Percentiles rank a stretch among this genome's conserved stretches.
phyloP scores from a whole-genome alignment of 129 eudicot species.

The Arctium lappa region DNA sequence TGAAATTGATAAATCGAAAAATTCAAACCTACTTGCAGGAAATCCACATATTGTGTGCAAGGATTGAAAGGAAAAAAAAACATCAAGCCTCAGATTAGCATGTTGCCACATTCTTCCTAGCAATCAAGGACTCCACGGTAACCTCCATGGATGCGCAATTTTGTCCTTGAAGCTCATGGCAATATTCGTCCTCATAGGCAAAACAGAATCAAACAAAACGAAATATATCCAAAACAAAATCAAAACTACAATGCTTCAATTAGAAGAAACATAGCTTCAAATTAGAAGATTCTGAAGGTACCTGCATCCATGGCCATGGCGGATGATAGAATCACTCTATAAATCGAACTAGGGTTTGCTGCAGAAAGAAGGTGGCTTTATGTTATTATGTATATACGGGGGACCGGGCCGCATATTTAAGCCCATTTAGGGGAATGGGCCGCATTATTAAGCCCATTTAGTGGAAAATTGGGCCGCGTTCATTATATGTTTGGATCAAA shows the following conservation, averaged over 20 bases:
- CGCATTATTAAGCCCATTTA: not conserved
- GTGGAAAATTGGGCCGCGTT: not conserved
- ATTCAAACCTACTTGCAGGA: not conserved
- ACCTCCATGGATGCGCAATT: constrained; percentile 34
- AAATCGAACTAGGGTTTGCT: constrained; percentile 20
- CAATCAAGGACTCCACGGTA: constrained; percentile 28
- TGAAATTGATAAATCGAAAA: too few relatives aligned
- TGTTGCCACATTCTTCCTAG: constrained; percentile 45
- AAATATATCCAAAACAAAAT: too few relatives aligned
- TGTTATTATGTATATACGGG: not conserved
- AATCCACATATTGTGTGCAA: not conserved
- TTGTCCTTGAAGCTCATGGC: constrained; percentile 36
- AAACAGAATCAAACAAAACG: not conserved
- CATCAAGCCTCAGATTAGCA: constrained; percentile 35
- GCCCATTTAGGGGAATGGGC: not conserved
- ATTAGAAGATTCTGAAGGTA: not conserved
- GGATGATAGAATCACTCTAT: not conserved
- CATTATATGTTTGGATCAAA: not conserved
- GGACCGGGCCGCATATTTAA: not conserved
- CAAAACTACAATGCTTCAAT: not conserved
- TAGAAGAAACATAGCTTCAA: not conserved
- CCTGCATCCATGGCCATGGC: not conserved
- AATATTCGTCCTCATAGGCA: constrained; percentile 30
- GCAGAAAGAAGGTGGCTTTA: not conserved
- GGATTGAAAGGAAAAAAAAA: not conserved